Percentiles rank a stretch among this genome's conserved stretches.
Conservation (phyloP, 2,329 filamentous ascomycete species). For the Acrodontium crateriforme region DNA sequence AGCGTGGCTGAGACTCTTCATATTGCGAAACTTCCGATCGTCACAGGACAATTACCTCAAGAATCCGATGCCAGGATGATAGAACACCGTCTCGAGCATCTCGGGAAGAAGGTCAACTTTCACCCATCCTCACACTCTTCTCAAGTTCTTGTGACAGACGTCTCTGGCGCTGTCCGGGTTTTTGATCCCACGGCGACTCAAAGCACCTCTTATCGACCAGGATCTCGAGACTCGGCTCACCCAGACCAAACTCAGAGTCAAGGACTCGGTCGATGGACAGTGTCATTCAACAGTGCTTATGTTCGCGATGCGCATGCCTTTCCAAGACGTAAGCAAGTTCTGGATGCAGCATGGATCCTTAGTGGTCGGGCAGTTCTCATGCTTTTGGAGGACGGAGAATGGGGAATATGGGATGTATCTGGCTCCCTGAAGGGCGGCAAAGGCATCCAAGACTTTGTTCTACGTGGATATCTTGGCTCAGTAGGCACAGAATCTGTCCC, state of each 20-base stretch:
- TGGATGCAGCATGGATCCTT: constrained; percentile 35
- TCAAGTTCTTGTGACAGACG: constrained; percentile 40
- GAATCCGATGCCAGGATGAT: constrained; percentile 4
- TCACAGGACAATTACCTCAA: constrained; percentile 7
- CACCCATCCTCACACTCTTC: constrained; percentile 13
- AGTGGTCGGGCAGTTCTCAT: constrained; percentile 33
- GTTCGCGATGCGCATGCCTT: constrained; percentile 13
- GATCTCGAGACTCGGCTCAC: constrained; percentile 12
- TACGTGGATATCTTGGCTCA: constrained; percentile 17
- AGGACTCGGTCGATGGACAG: constrained; percentile 15
- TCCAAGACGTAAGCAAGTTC: constrained; percentile 32
- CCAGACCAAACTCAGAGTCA: constrained; percentile 1
- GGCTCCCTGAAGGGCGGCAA: constrained; percentile 8
- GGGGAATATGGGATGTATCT: constrained; percentile 37
- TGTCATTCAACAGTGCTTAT: constrained; percentile 16
- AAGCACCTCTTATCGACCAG: constrained; percentile 8
- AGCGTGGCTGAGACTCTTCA: constrained; percentile 7
- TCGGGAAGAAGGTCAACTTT: constrained; percentile 10
- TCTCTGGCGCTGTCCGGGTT: constrained; percentile 42
- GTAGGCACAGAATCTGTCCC: background rate
- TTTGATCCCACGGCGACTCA: constrained; percentile 38
- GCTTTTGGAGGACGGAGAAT: constrained; percentile 36
- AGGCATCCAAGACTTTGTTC: constrained; percentile 14
- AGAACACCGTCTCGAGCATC: constrained; percentile 8
- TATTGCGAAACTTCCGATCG: constrained; percentile 13